phyloP scores from a whole-genome alignment of 2,329 filamentous ascomycete genomes.

The Rachicladosporium sp. region DNA sequence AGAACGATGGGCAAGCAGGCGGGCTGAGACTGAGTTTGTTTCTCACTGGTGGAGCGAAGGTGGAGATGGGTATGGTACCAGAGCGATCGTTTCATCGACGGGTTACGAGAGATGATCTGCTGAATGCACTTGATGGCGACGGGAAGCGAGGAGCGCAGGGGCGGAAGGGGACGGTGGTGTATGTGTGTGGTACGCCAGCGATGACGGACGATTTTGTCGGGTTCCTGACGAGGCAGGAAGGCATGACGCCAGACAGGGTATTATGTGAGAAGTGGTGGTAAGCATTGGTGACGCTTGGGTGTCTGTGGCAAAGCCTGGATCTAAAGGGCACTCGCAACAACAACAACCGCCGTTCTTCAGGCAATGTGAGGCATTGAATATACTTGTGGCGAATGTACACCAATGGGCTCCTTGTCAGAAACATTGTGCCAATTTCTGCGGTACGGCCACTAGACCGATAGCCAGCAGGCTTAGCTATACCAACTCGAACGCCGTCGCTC shows the following conservation, averaged over 20 bases:
- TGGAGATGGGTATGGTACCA: conserved; percentile 19
- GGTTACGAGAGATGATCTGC: conserved; percentile 24
- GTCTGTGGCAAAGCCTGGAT: background rate
- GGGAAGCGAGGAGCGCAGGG: conserved; percentile 19
- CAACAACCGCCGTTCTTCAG: too few species aligned
- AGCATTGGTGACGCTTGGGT: background rate
- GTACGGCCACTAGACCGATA: too few species aligned
- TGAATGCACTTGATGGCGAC: conserved; percentile 25
- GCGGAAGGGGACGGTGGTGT: conserved; percentile 29
- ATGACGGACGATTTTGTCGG: conserved; percentile 38
- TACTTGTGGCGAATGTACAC: too few species aligned
- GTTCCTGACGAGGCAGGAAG: conserved; percentile 25
- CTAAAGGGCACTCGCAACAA: too few species aligned
- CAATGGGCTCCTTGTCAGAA: too few species aligned
- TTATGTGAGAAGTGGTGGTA: conserved; percentile 43
- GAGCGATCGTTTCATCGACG: conserved; percentile 20
- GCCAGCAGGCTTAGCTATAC: too few species aligned
- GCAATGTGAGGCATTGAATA: too few species aligned
- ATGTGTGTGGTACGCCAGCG: conserved; percentile 36
- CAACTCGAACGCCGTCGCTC: too few species aligned
- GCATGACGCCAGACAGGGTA: conserved; percentile 28
- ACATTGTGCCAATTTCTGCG: too few species aligned
- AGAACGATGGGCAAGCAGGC: conserved; percentile 6
- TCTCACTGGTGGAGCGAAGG: conserved; percentile 14
- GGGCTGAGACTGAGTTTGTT: conserved; percentile 20